Evolutionary conservation across 164 flowering plant genomes (phyloP), one percentile per base, ranked within the genome.

Genomic region (grape (Vitis vinifera)): DNA sequence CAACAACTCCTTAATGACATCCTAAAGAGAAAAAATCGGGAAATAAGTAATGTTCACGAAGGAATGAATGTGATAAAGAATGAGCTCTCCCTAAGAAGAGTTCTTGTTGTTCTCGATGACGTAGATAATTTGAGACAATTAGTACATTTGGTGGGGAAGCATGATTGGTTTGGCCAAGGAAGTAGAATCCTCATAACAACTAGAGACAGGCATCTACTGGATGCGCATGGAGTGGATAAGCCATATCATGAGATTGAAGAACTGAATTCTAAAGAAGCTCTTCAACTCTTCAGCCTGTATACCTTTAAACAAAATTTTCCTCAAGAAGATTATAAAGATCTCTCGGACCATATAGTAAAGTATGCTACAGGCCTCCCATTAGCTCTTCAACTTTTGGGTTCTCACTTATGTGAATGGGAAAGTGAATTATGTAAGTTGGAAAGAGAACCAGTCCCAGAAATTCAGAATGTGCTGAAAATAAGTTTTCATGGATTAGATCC

Each of bases 111-210:
- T 19, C 59, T 56, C 16, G 59, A 56, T 56, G 59, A 56, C 4
- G 59, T 56, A 19, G 59, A 10, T 56, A 12, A 15, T 8, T 12
- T 8, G 9, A 19, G 2, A 7, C 14, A 56, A 16, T 16, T 56
- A 8, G 0, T 13, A 8, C 17, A 15, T 12, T 56, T 56, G 17
- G 59, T 19, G 14, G 59, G 59, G 8, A 12, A 12, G 8, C 59
- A 15, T 56, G n/a, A 56, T 56, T 56, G 59, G 59, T 56, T 56
- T 56, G 59, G 59, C 8, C 16, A 10, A 56, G 59, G 59, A 56
- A 56, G 59, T 16, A 56, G 59, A 19, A 56, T 56, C 59, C 15
- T 56, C n/a, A 15, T 56, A 9, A 56, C 59, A 10, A 56, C 59
- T 56, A 56, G 59, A 56, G 16, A 16, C 1, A 15, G 8, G 15